A percentile compares a stretch with the other conserved stretches of the same genome.
Conservation (phyloP, 1,284 basidiomycete genomes). For the Tylopilus orsonianus region DNA sequence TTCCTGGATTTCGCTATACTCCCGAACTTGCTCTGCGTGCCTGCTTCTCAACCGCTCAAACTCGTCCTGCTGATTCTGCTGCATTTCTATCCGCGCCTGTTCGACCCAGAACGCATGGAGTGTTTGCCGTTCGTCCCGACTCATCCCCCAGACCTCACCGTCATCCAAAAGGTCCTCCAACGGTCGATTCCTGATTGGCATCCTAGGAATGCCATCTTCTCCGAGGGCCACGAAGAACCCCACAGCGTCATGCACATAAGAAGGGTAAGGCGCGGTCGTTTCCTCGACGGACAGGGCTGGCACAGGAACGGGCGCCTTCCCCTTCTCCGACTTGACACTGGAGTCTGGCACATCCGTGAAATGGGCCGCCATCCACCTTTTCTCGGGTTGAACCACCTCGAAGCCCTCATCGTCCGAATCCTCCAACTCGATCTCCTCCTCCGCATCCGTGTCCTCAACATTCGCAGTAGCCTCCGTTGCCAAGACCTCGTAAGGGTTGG, state of each 20-base stretch:
- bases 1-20: conserved; percentile 38
- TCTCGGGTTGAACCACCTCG: conserved; percentile 25
- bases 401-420: conserved; percentile 11
- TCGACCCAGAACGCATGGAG: conserved; percentile 41
- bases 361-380: conserved; percentile 30
- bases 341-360: conserved; percentile 1
- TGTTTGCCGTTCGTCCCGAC: conserved; percentile 38
- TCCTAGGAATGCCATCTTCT: conserved; percentile 30
- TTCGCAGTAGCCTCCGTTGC: conserved; percentile 3
- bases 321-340: conserved; percentile 6
- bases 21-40: conserved; percentile 31
- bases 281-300: background rate
- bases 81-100: conserved; percentile 26
- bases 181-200: conserved; percentile 37
- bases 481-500: conserved; percentile 22
- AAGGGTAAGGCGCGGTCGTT: background rate
- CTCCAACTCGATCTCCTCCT: conserved; percentile 11
- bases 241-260: conserved; percentile 16
- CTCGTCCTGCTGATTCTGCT: conserved; percentile 38
- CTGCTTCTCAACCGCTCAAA: conserved; percentile 37
- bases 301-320: background rate
- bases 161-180: conserved; percentile 38
- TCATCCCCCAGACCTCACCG: conserved; percentile 45
- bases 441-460: conserved; percentile 7
- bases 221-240: conserved; percentile 40